These are phyloP conservation scores for Deinandra increscens DNA, from an alignment of 129 eudicot species.

Conservation along the genomic window DNA sequence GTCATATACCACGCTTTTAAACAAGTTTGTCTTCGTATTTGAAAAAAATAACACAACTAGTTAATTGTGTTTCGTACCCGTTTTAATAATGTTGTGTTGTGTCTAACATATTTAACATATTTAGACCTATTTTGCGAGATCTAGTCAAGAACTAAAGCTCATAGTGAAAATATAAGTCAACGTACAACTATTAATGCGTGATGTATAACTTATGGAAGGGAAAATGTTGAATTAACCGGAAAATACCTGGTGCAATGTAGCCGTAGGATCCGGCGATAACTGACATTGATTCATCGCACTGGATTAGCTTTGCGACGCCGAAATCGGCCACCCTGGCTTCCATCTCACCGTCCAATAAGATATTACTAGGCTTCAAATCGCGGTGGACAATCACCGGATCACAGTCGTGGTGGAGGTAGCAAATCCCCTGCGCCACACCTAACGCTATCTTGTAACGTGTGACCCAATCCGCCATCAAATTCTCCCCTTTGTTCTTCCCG, in stretches of 20 bases:
- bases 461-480: constrained; percentile 75
- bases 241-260: constrained; percentile 93
- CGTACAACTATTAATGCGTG: background rate
- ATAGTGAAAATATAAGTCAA: background rate
- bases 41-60: too few species aligned
- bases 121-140: too few species aligned
- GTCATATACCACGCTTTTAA: too few species aligned
- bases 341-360: constrained; percentile 79
- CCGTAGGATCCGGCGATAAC: constrained; percentile 98
- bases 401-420: constrained; percentile 96
- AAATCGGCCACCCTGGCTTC: constrained; percentile 98
- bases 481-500: constrained; percentile 65
- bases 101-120: too few species aligned
- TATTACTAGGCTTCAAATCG: constrained; percentile 92
- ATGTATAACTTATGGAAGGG: too few species aligned
- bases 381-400: constrained; percentile 96
- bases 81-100: too few species aligned
- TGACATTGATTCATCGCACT: constrained; percentile 86
- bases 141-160: too few species aligned
- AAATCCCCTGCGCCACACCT: constrained; percentile 97
- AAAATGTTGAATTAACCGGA: background rate
- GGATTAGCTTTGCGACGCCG: constrained; percentile 91
- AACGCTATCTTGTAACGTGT: constrained; percentile 80
- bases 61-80: too few species aligned
- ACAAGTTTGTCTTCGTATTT: too few species aligned